Percentiles rank a stretch among this genome's conserved stretches.
Conservation (phyloP, 805 yeast species). For the Kazachstania martiniae region DNA sequence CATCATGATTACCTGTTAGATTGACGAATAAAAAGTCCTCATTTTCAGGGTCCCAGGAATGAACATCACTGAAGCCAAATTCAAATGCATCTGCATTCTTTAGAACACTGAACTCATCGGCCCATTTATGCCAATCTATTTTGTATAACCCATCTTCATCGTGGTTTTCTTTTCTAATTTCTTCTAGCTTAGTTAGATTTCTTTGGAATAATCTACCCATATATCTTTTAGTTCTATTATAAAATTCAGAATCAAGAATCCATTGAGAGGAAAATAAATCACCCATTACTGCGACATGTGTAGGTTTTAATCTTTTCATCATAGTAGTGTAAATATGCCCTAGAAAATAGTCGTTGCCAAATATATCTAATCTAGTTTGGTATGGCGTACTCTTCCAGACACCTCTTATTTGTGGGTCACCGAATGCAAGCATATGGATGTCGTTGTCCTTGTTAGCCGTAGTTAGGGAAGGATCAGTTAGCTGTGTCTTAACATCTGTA, state of each 20-base stretch:
- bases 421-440: conserved; percentile 69
- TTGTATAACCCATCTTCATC: conserved; percentile 20
- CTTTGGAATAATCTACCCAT: conserved; percentile 62
- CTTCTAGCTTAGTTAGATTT: conserved; percentile 43
- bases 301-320: conserved; percentile 55
- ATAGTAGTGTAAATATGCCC: conserved; percentile 72
- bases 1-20: conserved; percentile 90
- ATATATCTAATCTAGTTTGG: conserved; percentile 68
- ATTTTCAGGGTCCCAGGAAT: conserved; percentile 49
- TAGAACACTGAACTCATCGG: conserved; percentile 11
- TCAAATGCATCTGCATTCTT: conserved; percentile 11
- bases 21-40: conserved; percentile 65
- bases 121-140: conserved; percentile 23
- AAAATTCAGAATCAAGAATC: conserved; percentile 83
- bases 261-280: conserved; percentile 91
- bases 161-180: conserved; percentile 28
- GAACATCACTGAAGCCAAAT: conserved; percentile 46
- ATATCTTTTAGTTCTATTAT: conserved; percentile 64
- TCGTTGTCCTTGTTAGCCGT: conserved; percentile 21
- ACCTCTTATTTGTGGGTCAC: conserved; percentile 97
- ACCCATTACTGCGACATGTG: conserved; percentile 83
- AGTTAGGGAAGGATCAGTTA: conserved; percentile 8
- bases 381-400: conserved; percentile 62
- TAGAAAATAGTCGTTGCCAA: conserved; percentile 80
- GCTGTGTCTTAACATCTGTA: conserved; percentile 21